Conservation (phyloP, 495 filamentous ascomycete genomes). For the Pseudoneurospora amorphoporcata region DNA sequence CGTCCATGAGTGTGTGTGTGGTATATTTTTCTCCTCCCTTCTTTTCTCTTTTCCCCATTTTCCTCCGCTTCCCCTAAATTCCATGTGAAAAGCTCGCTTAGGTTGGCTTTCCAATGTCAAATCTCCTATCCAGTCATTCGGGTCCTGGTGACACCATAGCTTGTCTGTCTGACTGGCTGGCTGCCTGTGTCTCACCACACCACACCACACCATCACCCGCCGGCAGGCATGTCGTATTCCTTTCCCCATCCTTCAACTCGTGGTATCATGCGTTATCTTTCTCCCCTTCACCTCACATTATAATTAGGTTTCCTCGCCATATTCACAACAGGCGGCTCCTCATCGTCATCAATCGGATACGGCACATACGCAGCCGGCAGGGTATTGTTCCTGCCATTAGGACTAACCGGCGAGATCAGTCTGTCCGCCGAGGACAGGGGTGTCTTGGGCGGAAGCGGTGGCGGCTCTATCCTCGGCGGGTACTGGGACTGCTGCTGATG, state of each 20-base stretch:
- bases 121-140: neutral
- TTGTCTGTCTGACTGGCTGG: neutral
- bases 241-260: neutral
- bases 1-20: neutral
- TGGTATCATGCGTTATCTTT: neutral
- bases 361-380: constrained; percentile 31
- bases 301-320: constrained; percentile 79
- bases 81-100: neutral
- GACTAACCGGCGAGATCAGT: neutral
- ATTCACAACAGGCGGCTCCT: constrained; percentile 71
- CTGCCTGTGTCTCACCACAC: neutral
- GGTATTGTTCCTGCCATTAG: constrained; percentile 14
- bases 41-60: neutral
- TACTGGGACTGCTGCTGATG: constrained; percentile 34
- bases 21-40: neutral
- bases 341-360: constrained; percentile 74
- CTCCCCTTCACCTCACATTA: constrained; percentile 35
- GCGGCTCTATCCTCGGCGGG: constrained; percentile 46
- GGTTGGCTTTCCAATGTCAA: neutral
- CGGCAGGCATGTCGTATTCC: neutral
- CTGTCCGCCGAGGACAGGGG: constrained; percentile 42
- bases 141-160: neutral
- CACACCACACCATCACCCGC: neutral
- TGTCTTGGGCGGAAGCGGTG: constrained; percentile 78
- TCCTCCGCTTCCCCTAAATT: neutral